These are phyloP conservation scores for Vanilla planifolia DNA, from an alignment of 106 monocot species.

Conservation along the genomic window DNA sequence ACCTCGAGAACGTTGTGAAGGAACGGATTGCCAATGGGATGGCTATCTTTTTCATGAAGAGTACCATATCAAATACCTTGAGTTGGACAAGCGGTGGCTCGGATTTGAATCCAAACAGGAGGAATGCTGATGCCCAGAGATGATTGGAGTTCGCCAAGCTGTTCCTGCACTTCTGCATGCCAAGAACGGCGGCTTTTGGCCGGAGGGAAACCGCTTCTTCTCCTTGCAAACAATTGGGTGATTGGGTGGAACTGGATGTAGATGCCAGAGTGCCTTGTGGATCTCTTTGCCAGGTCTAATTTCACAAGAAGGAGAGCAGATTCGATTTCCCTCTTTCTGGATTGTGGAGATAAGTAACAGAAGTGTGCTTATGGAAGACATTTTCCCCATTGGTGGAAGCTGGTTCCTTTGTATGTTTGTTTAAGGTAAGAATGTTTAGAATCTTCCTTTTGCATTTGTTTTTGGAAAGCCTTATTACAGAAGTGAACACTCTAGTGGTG, in stretches of 20 bases:
- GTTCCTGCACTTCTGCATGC: conserved; percentile 27
- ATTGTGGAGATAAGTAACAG: conserved; percentile 31
- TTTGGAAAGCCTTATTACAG: too few species aligned
- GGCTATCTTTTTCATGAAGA: conserved; percentile 70
- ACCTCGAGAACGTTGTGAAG: conserved; percentile 81
- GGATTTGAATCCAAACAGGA: conserved; percentile 85
- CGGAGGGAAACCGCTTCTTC: conserved; percentile 35
- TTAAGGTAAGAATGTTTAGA: too few species aligned
- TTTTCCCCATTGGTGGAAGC: conserved; percentile 32
- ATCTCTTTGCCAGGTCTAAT: conserved; percentile 44
- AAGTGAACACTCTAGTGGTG: too few species aligned
- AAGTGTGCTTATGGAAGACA: conserved; percentile 15
- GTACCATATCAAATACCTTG: conserved; percentile 59
- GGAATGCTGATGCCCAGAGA: conserved; percentile 79
- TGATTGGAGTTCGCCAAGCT: conserved; percentile 42
- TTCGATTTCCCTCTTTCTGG: conserved; percentile 39
- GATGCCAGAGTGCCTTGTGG: conserved; percentile 38
- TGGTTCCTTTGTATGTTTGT: conserved; percentile 26
- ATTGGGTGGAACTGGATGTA: conserved; percentile 76
- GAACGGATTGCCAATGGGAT: conserved; percentile 67
- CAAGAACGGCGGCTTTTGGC: conserved; percentile 56
- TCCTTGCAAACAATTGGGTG: conserved; percentile 50
- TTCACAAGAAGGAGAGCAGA: conserved; percentile 56
- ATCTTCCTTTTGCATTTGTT: too few species aligned
- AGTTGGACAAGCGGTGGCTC: conserved; percentile 79